Base-by-base conservation (phyloP, 352 stramenopile genomes). In the Blastocystis sp. region DNA sequence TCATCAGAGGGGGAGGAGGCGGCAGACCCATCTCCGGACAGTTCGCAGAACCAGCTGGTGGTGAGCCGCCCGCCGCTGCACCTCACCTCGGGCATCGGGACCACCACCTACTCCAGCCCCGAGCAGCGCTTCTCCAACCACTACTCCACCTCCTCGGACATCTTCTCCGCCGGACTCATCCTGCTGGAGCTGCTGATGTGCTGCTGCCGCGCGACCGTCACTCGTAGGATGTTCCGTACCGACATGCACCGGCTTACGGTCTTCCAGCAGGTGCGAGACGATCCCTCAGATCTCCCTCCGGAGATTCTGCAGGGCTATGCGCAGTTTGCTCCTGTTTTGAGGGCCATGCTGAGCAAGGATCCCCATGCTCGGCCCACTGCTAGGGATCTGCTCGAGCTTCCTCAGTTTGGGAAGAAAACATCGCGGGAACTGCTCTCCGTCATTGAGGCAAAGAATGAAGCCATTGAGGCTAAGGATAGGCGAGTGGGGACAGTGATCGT, bases 181-280 rank as follows among this genome's bases (percentile, higher is more conserved):
- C 71, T 81, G 7, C 14, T 81, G 10, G 71, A 81, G 59, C n/a
- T 81, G 6, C 71, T 81, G 10, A 81, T 81, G 71, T 81, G 17
- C 6, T 7, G 48, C 6, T 7, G 14, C 6, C 6, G 14, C 6
- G 14, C 6, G 6, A 14, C 14, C 6, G 6, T 57, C 14, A 57
- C 6, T 7, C 48, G 14, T 45, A 81, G 71, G 71, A 81, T 81
- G 71, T 81, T 81, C 38, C 34, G 45, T 10, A 81, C 71, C 14
- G 71, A 81, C 59, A 81, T 81, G 71, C 71, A 81, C 17, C 48
- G 71, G 66, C 21, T 81, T 0, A 65, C 52, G 7, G 63, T 54
- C 45, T 81, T 81, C 38, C 71, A 65, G 11, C n/a, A 45, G n/a
- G 11, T 81, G 9, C 40, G 71, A 28, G 40, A 48, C 11, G 48